A percentile compares a stretch with the other conserved stretches of the same genome.
Conservation (phyloP, 2,329 filamentous ascomycete genomes). For the Sclerotinia glacialis region DNA sequence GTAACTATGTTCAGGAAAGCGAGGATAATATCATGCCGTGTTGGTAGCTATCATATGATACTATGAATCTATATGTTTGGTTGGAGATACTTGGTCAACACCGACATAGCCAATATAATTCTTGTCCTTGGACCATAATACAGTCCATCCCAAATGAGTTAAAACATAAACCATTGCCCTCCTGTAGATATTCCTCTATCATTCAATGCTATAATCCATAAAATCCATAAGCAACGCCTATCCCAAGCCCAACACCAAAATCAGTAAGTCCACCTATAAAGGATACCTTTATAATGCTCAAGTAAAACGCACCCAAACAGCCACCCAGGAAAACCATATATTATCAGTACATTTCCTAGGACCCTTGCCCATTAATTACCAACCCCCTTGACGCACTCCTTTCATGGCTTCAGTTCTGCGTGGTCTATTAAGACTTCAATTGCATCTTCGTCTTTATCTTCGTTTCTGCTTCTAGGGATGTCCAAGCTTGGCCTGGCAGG, state of each 20-base stretch:
- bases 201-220: neutral
- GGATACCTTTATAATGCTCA: neutral
- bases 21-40: no score
- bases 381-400: neutral
- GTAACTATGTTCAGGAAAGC: no score
- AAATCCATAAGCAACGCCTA: neutral
- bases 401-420: rapidly evolving
- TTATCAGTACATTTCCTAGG: neutral
- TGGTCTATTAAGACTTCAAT: neutral
- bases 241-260: neutral
- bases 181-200: neutral
- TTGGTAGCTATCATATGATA: no score
- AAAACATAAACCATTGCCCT: neutral
- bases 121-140: no score
- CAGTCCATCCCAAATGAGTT: no score
- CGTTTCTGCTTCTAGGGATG: neutral
- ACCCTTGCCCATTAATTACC: neutral
- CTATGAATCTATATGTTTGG: no score
- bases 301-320: neutral
- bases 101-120: no score
- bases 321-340: neutral
- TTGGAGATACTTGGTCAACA: no score
- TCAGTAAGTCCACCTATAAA: neutral
- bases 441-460: neutral
- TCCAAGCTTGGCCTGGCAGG: neutral